These are phyloP conservation scores for Crataegus laevigata DNA, from an alignment of 306 rosid species.

Conservation along the genomic window DNA sequence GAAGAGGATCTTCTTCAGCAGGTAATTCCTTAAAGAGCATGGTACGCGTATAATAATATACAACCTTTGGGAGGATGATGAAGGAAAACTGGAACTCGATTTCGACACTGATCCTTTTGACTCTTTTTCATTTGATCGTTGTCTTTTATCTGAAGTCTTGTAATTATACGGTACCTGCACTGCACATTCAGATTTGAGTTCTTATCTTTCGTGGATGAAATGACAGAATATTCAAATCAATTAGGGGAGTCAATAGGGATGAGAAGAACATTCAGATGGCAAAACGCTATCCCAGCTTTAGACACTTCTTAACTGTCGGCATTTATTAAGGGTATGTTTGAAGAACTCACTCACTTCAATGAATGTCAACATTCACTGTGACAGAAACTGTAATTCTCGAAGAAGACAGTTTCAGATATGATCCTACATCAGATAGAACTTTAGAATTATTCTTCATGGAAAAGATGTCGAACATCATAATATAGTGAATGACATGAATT, in stretches of 20 bases:
- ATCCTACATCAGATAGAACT: constrained; percentile 17
- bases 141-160: not conserved
- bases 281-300: constrained; percentile 60
- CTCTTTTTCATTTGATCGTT: not conserved
- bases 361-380: not conserved
- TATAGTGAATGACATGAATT: constrained; percentile 85
- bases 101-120: constrained; percentile 51
- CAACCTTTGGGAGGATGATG: constrained; percentile 96
- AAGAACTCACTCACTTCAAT: not conserved
- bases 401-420: not conserved
- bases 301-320: constrained; percentile 83
- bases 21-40: constrained; percentile 45
- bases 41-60: constrained; percentile 86
- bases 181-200: not conserved
- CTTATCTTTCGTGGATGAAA: not conserved
- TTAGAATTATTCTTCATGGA: constrained; percentile 81
- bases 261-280: constrained; percentile 87
- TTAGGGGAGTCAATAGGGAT: constrained; percentile 78
- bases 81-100: constrained; percentile 86
- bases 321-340: constrained; percentile 65
- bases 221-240: constrained; percentile 83
- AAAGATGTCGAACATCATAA: constrained; percentile 73
- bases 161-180: not conserved
- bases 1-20: constrained; percentile 75
- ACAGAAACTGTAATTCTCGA: not conserved